Evolutionary conservation across 176 grass and related monocot species (phyloP), one percentile per base, ranked within the genome.

Genomic region (Tuctoria greenei): DNA sequence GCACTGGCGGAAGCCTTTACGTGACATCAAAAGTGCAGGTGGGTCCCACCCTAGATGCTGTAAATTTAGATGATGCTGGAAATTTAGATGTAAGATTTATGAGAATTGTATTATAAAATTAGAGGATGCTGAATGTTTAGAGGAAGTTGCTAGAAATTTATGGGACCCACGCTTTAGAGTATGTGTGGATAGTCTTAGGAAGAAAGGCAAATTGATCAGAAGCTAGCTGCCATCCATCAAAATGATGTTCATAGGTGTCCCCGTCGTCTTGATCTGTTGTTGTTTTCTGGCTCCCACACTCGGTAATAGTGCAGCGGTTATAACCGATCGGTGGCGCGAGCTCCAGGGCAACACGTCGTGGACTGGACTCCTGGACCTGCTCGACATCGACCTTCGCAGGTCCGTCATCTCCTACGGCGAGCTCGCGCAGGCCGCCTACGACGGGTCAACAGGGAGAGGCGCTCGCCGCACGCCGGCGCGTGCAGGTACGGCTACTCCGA

Each of bases 401-500:
- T 72, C 25, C 64, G 56, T 92, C 78, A 64, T 92, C 55, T 35
- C 45, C 81, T 92, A 86, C 52, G 89, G 89, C 15, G 86, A 92
- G 74, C 66, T 85, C 61, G 66, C 45, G 14, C 74, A 92, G 76
- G 82, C 86, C 20, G 42, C 78, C 20, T 83, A 86, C 61, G 89
- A 88, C 56, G 73, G 41, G 12, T 85, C 77, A 92, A 88, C 73
- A 12, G 21, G 0, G 78, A 92, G 78, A 60, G 36, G 68, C 81
- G 78, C 44, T 92, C 89, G 25, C 61, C 73, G 24, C 84, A 73
- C 56, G 67, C 72, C 51, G 89, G 89, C 36, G 67, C 67, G 45
- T 70, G 67, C 44, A 3, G 18, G 45, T 35, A 50, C 67, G 67
- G 86, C 10, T 28, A 38, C 50, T 14, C 6, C 47, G 38, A 85